A percentile compares a stretch with the other conserved stretches of the same genome.
Evolutionary conservation across 441 rosid genomes (phyloP).

Genomic region (Macaranga tanarius): DNA sequence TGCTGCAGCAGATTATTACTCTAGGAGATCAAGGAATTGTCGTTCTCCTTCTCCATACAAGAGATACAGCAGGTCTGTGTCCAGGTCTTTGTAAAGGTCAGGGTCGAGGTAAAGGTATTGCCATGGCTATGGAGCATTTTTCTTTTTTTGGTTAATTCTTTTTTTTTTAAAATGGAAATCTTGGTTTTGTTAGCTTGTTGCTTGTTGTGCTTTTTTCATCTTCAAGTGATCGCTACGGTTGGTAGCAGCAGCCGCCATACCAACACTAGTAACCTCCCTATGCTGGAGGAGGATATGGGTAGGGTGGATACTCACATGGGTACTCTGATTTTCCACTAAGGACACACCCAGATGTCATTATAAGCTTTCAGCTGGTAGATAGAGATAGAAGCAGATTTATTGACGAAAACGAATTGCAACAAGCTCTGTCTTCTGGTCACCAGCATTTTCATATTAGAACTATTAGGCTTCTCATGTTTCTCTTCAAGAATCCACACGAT

Average conservation of each 20-base stretch:
- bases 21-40: slow-evolving; percentile 65
- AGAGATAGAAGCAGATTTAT: slow-evolving; percentile 61
- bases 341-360: slow-evolving; percentile 48
- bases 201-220: not conserved
- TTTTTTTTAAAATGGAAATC: not conserved
- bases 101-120: slow-evolving; percentile 42
- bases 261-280: slow-evolving; percentile 20
- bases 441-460: slow-evolving; percentile 52
- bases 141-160: not conserved
- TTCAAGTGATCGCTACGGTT: slow-evolving; percentile 20
- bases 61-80: slow-evolving; percentile 53
- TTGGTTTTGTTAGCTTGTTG: not conserved
- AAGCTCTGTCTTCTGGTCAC: slow-evolving; percentile 55
- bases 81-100: slow-evolving; percentile 53
- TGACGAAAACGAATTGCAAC: slow-evolving; percentile 64
- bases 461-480: slow-evolving; percentile 57
- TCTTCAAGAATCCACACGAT: slow-evolving; percentile 57
- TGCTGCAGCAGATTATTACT: slow-evolving; percentile 59
- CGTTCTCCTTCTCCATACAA: slow-evolving; percentile 53
- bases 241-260: slow-evolving; percentile 18
- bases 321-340: slow-evolving; percentile 46
- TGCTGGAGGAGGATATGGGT: slow-evolving; percentile 4
- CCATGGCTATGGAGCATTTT: not conserved
- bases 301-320: slow-evolving; percentile 15
- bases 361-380: slow-evolving; percentile 61